Percentiles rank a stretch among this genome's conserved stretches.
Evolutionary conservation across 169 alveolate species (phyloP).

Genomic region (Plasmodium gallinaceum): DNA sequence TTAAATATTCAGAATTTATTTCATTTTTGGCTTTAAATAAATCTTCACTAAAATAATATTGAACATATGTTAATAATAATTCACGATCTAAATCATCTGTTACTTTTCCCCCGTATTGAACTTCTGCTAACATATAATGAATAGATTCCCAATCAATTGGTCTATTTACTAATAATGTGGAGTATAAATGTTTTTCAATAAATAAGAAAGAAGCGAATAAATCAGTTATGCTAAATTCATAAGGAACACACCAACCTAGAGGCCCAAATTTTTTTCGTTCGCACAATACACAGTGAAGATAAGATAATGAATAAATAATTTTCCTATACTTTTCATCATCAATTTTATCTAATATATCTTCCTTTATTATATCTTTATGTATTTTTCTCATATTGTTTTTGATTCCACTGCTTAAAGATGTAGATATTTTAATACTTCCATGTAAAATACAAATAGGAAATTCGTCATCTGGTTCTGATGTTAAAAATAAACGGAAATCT

Average conservation of each 20-base stretch:
- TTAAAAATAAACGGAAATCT: constrained; percentile 93
- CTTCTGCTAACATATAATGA: constrained; percentile 96
- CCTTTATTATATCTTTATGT: constrained; percentile 92
- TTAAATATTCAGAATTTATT: constrained; percentile 82
- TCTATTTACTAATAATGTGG: constrained; percentile 87
- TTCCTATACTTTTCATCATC: constrained; percentile 96
- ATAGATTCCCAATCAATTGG: constrained; percentile 93
- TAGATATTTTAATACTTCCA: constrained; percentile 95
- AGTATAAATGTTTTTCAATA: constrained; percentile 95
- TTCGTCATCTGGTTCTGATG: constrained; percentile 93
- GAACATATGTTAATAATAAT: constrained; percentile 93
- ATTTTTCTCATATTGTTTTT: constrained; percentile 96
- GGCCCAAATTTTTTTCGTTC: constrained; percentile 97
- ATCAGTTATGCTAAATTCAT: constrained; percentile 96
- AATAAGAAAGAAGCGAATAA: constrained; percentile 95
- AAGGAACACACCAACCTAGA: constrained; percentile 98
- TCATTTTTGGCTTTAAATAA: constrained; percentile 79
- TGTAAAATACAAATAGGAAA: constrained; percentile 97
- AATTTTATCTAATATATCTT: constrained; percentile 94
- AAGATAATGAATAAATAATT: constrained; percentile 93
- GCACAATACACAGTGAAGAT: constrained; percentile 95
- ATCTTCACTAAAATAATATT: constrained; percentile 89
- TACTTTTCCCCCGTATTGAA: constrained; percentile 98
- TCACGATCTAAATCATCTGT: constrained; percentile 96
- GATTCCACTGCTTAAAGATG: constrained; percentile 96